Evolutionary conservation across 805 yeast genomes (phyloP).

Genomic region (Diddensiella santjacobensis): DNA sequence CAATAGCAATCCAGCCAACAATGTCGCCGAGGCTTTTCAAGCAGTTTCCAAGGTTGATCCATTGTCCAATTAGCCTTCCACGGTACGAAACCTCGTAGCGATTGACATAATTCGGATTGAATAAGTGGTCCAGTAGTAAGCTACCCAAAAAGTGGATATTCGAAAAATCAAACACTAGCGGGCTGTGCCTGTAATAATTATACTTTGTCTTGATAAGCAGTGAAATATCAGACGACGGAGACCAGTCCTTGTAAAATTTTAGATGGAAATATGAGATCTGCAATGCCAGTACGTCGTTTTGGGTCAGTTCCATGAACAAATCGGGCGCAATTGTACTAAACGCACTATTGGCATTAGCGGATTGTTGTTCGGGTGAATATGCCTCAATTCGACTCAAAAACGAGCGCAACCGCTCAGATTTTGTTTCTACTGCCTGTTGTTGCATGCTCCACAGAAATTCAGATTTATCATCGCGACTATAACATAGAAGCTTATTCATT

Average conservation of each 20-base stretch:
- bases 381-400: constrained; percentile 23
- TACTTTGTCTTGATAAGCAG: constrained; percentile 53
- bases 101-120: constrained; percentile 35
- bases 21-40: constrained; percentile 82
- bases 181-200: constrained; percentile 52
- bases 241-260: constrained; percentile 66
- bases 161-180: constrained; percentile 68
- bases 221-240: constrained; percentile 74
- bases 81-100: constrained; percentile 32
- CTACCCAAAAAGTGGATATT: constrained; percentile 79
- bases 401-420: constrained; percentile 23
- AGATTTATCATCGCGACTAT: constrained; percentile 21
- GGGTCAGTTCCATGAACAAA: constrained; percentile 51
- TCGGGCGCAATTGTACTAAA: constrained; percentile 34
- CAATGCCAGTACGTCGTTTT: constrained; percentile 49
- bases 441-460: constrained; percentile 26
- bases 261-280: constrained; percentile 67
- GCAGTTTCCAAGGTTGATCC: constrained; percentile 80
- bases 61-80: constrained; percentile 66
- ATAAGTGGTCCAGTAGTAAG: constrained; percentile 63
- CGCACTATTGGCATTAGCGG: constrained; percentile 2
- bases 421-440: constrained; percentile 18
- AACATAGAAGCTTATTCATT: constrained; percentile 38
- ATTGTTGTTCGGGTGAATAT: not conserved
- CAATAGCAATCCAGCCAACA: constrained; percentile 91